These are phyloP conservation scores for Leucocoprinus leucothites DNA, from an alignment of 768 basidiomycete genomes.

Conservation along the genomic window DNA sequence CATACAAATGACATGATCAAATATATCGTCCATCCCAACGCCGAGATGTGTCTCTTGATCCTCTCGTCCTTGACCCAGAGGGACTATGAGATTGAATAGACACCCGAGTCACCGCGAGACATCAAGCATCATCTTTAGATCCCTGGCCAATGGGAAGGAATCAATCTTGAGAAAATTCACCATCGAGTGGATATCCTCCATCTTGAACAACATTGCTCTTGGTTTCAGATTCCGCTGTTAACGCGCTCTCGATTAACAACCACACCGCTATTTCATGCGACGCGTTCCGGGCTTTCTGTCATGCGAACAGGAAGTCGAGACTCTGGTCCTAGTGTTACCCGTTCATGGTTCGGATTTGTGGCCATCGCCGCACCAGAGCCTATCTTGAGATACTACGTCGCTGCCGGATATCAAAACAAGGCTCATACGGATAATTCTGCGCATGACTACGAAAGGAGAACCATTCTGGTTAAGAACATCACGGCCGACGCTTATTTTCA, in stretches of 20 bases:
- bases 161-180: neutral
- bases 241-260: conserved; percentile 15
- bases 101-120: conserved; percentile 40
- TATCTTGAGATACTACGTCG: conserved; percentile 59
- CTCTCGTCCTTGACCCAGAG: conserved; percentile 63
- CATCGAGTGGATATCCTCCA: neutral
- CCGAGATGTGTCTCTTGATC: conserved; percentile 56
- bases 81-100: conserved; percentile 57
- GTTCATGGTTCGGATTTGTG: conserved; percentile 57
- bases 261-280: conserved; percentile 59
- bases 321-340: conserved; percentile 33
- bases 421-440: conserved; percentile 18
- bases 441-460: conserved; percentile 12
- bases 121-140: conserved; percentile 19
- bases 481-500: conserved; percentile 78
- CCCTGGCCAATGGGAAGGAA: neutral
- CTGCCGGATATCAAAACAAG: conserved; percentile 34
- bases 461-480: conserved; percentile 61
- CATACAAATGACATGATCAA: conserved; percentile 74
- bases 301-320: conserved; percentile 41
- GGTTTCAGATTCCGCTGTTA: conserved; percentile 29
- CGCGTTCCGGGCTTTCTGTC: conserved; percentile 63
- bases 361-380: conserved; percentile 47
- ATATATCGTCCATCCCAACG: conserved; percentile 57
- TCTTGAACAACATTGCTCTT: conserved; percentile 49